Conservation (phyloP, 2,329 filamentous ascomycete genomes). For the Aulographum hederae region DNA sequence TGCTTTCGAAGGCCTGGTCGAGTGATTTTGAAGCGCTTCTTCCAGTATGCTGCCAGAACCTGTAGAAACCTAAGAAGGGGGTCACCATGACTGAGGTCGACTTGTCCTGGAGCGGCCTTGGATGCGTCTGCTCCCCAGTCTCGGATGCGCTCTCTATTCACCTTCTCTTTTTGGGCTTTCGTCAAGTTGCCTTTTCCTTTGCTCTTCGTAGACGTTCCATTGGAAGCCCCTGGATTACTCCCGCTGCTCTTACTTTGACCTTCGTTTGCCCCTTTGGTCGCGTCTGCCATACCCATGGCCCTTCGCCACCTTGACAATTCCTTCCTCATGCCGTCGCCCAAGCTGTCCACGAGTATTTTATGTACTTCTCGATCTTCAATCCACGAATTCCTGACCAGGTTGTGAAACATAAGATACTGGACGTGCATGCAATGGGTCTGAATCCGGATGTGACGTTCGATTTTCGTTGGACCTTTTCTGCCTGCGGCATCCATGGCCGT, state of each 20-base stretch:
- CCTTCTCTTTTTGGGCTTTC: constrained; percentile 19
- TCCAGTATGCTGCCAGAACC: constrained; percentile 72
- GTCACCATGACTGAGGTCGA: constrained; percentile 69
- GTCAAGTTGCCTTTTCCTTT: constrained; percentile 16
- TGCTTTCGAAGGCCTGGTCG: constrained; percentile 70
- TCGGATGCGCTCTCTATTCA: constrained; percentile 23
- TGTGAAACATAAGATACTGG: constrained; percentile 74
- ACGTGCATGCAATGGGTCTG: constrained; percentile 81
- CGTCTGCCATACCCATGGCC: constrained; percentile 40
- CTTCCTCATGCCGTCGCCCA: constrained; percentile 48
- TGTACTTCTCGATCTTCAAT: constrained; percentile 61
- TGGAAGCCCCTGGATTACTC: constrained; percentile 6
- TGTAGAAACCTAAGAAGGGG: constrained; percentile 62
- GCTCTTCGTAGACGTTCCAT: too few relatives aligned
- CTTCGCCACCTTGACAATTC: constrained; percentile 58
- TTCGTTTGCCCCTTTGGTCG: constrained; percentile 8
- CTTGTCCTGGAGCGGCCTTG: constrained; percentile 47
- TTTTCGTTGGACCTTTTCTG: constrained; percentile 75
- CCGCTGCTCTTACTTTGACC: constrained; percentile 14
- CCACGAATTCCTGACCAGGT: constrained; percentile 71
- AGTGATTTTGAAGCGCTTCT: constrained; percentile 59
- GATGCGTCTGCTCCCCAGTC: constrained; percentile 60
- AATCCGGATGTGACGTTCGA: constrained; percentile 59
- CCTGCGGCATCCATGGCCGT: constrained; percentile 26
- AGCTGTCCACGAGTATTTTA: constrained; percentile 53